Conservation (phyloP, 805 yeast genomes). For the Candida ovalis region DNA sequence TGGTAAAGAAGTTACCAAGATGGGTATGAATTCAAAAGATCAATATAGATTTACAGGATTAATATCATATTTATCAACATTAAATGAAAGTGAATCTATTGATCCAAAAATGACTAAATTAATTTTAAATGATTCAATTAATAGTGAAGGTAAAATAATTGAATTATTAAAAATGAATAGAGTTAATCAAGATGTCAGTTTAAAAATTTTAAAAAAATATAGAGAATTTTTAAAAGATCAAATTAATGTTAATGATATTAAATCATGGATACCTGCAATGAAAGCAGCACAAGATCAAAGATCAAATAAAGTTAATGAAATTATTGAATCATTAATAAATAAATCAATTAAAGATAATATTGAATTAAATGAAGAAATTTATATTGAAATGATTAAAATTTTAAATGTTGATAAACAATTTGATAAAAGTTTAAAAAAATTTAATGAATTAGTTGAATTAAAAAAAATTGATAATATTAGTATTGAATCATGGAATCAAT, state of each 20-base stretch:
- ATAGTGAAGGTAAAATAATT: background rate
- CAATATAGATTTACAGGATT: constrained; percentile 13
- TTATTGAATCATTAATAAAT: constrained; percentile 16
- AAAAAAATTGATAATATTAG: constrained; percentile 22
- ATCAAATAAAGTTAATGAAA: constrained; percentile 11
- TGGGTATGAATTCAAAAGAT: background rate
- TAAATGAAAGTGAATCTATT: background rate
- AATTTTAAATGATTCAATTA: background rate
- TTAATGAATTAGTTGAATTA: constrained; percentile 44
- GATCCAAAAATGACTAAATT: background rate
- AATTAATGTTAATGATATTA: constrained; percentile 21
- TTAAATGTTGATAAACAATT: constrained; percentile 36
- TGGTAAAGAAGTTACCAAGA: background rate
- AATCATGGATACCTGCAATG: constrained; percentile 11
- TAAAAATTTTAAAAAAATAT: constrained; percentile 7
- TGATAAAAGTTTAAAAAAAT: constrained; percentile 39
- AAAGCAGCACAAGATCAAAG: constrained; percentile 17
- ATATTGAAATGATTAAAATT: constrained; percentile 43
- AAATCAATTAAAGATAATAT: constrained; percentile 26
- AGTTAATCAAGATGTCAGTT: constrained; percentile 6
- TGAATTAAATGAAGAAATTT: constrained; percentile 38
- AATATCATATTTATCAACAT: background rate
- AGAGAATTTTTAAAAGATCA: constrained; percentile 1
- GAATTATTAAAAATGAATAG: background rate
- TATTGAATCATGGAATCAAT: constrained; percentile 54